A percentile compares a stretch with the other conserved stretches of the same genome.
Conservation (phyloP, 495 filamentous ascomycete genomes). For the Haplographium delicatum region DNA sequence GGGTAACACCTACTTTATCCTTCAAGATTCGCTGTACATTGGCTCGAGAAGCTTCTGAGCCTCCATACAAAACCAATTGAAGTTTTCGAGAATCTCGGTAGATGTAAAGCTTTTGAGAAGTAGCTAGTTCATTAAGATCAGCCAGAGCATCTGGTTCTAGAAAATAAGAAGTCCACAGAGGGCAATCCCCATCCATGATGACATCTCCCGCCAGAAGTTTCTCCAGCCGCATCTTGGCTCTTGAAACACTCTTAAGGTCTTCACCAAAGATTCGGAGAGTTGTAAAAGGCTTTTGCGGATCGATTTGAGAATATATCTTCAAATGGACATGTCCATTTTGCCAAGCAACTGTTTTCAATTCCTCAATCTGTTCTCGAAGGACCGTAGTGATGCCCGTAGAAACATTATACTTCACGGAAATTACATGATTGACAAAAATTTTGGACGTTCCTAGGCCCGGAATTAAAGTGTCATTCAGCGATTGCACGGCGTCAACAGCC, state of each 20-base stretch:
- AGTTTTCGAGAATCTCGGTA: slow-evolving; percentile 27
- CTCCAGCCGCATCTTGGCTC: slow-evolving; percentile 33
- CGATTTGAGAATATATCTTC: slow-evolving; percentile 22
- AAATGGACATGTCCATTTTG: slow-evolving; percentile 25
- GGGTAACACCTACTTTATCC: not conserved
- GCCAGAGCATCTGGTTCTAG: slow-evolving; percentile 14
- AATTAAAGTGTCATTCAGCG: slow-evolving; percentile 21
- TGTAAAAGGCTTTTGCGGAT: slow-evolving; percentile 18
- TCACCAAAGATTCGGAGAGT: slow-evolving; percentile 39
- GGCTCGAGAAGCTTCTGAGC: slow-evolving; percentile 9
- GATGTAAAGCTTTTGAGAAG: slow-evolving; percentile 26
- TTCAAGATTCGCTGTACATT: slow-evolving; percentile 1
- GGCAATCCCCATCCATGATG: slow-evolving; percentile 15
- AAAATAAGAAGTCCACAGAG: slow-evolving; percentile 29
- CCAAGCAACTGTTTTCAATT: slow-evolving; percentile 24
- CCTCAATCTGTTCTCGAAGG: slow-evolving; percentile 29
- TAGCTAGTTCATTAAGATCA: slow-evolving; percentile 20
- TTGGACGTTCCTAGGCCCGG: slow-evolving; percentile 21
- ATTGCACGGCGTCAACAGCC: slow-evolving; percentile 28
- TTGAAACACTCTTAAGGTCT: slow-evolving; percentile 28
- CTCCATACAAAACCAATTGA: slow-evolving; percentile 29
- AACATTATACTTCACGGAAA: slow-evolving; percentile 34
- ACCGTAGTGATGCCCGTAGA: slow-evolving; percentile 31
- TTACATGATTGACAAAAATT: slow-evolving; percentile 29
- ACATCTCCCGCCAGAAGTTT: slow-evolving; percentile 23